Base-by-base conservation (phyloP, 2,329 filamentous ascomycete genomes). In the Hypoxylon sp. region DNA sequence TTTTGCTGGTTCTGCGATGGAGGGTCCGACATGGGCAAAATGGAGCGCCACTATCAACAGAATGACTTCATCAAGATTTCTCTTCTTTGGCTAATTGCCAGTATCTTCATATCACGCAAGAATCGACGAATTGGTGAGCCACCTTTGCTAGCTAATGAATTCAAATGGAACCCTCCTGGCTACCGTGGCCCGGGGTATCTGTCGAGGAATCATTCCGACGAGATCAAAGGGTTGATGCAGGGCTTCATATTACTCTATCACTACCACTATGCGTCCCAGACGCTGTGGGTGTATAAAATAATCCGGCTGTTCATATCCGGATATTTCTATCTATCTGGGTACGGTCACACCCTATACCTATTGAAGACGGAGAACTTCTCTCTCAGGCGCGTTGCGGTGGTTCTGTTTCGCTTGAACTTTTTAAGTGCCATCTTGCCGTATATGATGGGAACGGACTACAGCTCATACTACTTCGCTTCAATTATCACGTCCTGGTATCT, bases 161-260 rank as follows among this genome's bases (percentile, higher is more conserved):
- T 39, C 32, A 71, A 32, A 47, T 29, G 32, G 69, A 59, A 70
- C 2, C 31, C 47, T 24, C 52, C 37, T 11, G 62, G 24, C 24
- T 66, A 69, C 31, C 67, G 70, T 17, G 77, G 79, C 54, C 75
- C 80, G 39, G 77, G 77, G 1, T 84, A 86, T 58, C 78, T 90
- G 4, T 82, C 85, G 0, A 82, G 88, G 55, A 81, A 85, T 50
- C 87, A 90, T 70, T 87, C 86, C 0, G 84, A 90, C 67, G 89
- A 91, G 75, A 89, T 88, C 84, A 91, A 90, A 78, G 89, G 89
- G 1, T 86, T 87, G 82, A 88, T 91, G 86, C 88, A 90, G 69
- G 81, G 82, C 13, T 77, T 89, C 17, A 79, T 84, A 51, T 72
- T 84, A 3, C 78, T 88, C 11, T 90, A 89, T 72, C 85, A 89